Evolutionary conservation across 2,329 filamentous ascomycete species (phyloP).

Genomic region (Nothomitra cinnamomea): DNA sequence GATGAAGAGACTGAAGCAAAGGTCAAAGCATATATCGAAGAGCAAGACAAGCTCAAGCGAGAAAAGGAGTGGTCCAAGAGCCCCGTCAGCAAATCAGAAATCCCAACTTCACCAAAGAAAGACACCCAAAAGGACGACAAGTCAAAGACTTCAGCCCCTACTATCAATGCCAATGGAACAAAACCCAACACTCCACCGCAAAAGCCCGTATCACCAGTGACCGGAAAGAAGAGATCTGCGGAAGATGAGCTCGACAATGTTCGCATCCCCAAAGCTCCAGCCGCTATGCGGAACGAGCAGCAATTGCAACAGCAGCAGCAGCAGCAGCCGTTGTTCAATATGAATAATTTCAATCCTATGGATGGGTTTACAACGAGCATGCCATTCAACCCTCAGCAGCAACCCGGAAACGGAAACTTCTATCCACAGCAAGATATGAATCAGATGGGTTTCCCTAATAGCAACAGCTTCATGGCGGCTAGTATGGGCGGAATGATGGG

Average conservation of each 20-base stretch:
- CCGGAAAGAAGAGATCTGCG: slow-evolving; percentile 63
- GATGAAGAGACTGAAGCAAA: slow-evolving; percentile 66
- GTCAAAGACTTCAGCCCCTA: not conserved
- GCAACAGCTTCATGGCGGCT: slow-evolving; percentile 9
- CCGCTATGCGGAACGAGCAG: slow-evolving; percentile 39
- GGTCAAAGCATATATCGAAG: slow-evolving; percentile 56
- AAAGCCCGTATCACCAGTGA: slow-evolving; percentile 8
- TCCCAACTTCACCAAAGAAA: slow-evolving; percentile 9
- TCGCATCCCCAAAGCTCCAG: slow-evolving; percentile 21
- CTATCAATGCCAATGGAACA: slow-evolving; percentile 5
- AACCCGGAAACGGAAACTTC: slow-evolving; percentile 13
- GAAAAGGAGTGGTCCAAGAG: slow-evolving; percentile 30
- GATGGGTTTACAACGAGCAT: slow-evolving; percentile 10
- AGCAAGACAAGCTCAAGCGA: slow-evolving; percentile 31
- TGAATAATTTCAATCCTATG: slow-evolving; percentile 20
- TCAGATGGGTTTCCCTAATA: slow-evolving; percentile 20
- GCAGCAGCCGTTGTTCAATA: not conserved
- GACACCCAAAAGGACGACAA: slow-evolving; percentile 8
- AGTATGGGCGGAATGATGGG: slow-evolving; percentile 13
- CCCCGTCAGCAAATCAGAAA: not conserved
- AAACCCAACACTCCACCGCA: slow-evolving; percentile 17
- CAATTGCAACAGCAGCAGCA: slow-evolving; percentile 27
- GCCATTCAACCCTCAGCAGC: slow-evolving; percentile 6
- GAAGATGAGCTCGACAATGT: slow-evolving; percentile 43
- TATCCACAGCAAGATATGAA: slow-evolving; percentile 19